Evolutionary conservation across 352 stramenopile genomes (phyloP), one percentile per base, ranked within the genome.

Genomic region (Globisporangium uncinulatum): DNA sequence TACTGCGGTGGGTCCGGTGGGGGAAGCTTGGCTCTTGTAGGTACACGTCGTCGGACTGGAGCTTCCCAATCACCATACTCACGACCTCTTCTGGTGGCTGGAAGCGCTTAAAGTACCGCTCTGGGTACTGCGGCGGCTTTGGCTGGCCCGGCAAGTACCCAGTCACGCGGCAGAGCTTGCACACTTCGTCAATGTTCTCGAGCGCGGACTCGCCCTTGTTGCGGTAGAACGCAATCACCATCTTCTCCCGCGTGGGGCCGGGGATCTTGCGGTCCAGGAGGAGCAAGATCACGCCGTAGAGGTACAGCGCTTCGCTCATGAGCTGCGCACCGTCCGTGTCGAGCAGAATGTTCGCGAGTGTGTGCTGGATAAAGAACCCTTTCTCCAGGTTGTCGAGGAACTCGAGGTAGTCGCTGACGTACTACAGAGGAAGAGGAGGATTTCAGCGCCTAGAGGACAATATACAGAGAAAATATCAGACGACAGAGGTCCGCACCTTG

Each of bases 311-410:
- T 60, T 98, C 95, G 62, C 86, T 96, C 72, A 98, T 86, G 57
- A 98, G 84, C 58, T 98, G 93, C 47, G 89, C 89, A 20, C 95
- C 95, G 50, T 98, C 92, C 3, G 78, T 86, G 60, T 98, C 92
- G n/a, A 97, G 71, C 24, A 98, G 63, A 32, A 98, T 95, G 56
- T 92, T 95, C 43, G 97, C 92, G 37, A 98, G 71, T 19, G 93
- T 97, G 69, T 98, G 91, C 60, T 97, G 91, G 64, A 98, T 98
- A 66, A 97, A 98, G 62, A 95, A 98, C 0, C 95, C 95, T 46
- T 88, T 87, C 58, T 93, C 83, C 42, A 98, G 70, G 66, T 98
- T 87, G 57, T 94, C 77, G 36, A 96, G 67, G 65, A 98, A 98
- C 65, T 92, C 73, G 62, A 95, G 75, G 59, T 98, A 92, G 65